Conservation (phyloP, 1,139 yeast genomes). For the Diutina mesorugosa region DNA sequence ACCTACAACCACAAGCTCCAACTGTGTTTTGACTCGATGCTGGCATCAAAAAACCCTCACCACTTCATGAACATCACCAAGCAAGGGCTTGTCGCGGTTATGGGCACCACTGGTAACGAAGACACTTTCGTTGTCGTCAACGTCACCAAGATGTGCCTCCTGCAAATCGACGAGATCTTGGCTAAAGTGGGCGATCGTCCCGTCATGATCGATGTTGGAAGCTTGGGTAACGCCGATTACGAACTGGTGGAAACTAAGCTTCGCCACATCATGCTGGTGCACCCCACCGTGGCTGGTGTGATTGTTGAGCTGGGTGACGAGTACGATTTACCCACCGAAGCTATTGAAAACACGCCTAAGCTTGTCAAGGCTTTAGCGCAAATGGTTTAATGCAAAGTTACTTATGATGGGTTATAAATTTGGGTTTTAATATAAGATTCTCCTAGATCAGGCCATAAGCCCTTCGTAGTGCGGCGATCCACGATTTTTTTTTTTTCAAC, state of each 20-base stretch:
- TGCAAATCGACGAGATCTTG: neutral
- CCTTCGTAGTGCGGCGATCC: no score
- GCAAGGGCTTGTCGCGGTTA: constrained; percentile 29
- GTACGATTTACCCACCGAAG: constrained; percentile 1
- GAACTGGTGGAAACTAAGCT: neutral
- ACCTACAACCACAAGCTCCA: neutral
- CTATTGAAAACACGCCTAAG: neutral
- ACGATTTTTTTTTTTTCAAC: no score
- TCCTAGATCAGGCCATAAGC: no score
- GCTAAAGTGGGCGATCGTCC: neutral
- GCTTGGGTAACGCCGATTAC: neutral
- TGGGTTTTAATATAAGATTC: neutral
- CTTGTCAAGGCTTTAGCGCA: neutral
- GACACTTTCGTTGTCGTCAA: constrained; percentile 30
- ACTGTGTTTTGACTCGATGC: constrained; percentile 21
- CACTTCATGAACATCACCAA: constrained; percentile 31
- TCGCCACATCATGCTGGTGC: neutral
- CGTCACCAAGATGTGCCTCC: neutral
- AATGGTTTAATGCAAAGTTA: neutral
- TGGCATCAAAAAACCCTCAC: constrained; percentile 25
- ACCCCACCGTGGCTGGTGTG: neutral
- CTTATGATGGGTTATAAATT: neutral
- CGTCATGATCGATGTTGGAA: neutral
- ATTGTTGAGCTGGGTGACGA: neutral
- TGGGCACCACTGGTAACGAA: constrained; percentile 31